phyloP scores from a whole-genome alignment of 2,329 filamentous ascomycete species.

The Bipolaris sorokiniana region DNA sequence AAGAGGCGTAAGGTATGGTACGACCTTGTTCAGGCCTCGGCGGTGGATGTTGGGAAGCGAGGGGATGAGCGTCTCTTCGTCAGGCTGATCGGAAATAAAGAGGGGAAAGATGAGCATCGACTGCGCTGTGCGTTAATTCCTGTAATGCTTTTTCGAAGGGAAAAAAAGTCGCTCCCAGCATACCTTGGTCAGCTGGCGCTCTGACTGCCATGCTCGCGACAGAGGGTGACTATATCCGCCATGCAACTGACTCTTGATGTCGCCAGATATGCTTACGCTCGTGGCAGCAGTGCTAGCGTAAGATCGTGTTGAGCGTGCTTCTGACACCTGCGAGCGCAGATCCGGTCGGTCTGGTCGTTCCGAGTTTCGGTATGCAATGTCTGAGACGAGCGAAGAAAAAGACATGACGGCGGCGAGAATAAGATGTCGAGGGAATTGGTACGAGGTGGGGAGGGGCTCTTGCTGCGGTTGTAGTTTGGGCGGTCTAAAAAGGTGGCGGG shows the following conservation, averaged over 20 bases:
- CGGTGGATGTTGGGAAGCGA: slow-evolving; percentile 91
- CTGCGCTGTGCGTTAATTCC: slow-evolving; percentile 55
- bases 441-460: not conserved
- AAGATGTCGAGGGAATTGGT: not conserved
- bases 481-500: slow-evolving; percentile 18
- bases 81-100: slow-evolving; percentile 92
- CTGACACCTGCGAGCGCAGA: slow-evolving; percentile 54
- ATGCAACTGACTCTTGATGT: slow-evolving; percentile 60
- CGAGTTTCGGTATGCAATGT: slow-evolving; percentile 57
- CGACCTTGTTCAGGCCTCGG: slow-evolving; percentile 82
- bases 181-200: slow-evolving; percentile 60
- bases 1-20: slow-evolving; percentile 84
- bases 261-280: slow-evolving; percentile 59
- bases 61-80: slow-evolving; percentile 88
- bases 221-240: slow-evolving; percentile 60
- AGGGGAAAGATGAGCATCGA: slow-evolving; percentile 99
- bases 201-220: slow-evolving; percentile 59
- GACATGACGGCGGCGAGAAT: slow-evolving; percentile 49
- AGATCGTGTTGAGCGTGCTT: slow-evolving; percentile 54
- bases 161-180: slow-evolving; percentile 13
- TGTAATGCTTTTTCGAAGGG: not conserved
- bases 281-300: slow-evolving; percentile 61
- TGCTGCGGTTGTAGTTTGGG: slow-evolving; percentile 6
- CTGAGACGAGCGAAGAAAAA: slow-evolving; percentile 60
- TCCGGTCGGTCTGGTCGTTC: slow-evolving; percentile 47